Evolutionary conservation across 2,329 filamentous ascomycete species (phyloP).

Genomic region (Coleophoma cylindrospora): DNA sequence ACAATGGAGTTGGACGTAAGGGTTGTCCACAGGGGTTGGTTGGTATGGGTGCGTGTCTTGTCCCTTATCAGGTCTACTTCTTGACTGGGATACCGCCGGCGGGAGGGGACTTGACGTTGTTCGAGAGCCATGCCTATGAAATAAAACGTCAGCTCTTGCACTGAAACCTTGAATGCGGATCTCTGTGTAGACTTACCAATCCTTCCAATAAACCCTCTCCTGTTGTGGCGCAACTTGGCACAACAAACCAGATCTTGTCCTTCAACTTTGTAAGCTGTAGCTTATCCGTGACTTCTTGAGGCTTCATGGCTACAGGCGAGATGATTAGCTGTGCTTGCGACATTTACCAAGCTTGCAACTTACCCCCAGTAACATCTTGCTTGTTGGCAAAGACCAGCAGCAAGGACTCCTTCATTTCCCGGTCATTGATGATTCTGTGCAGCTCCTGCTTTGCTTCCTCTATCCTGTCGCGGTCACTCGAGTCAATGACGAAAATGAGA

Average conservation of each 20-base stretch:
- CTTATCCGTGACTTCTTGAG: conserved; percentile 72
- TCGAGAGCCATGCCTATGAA: conserved; percentile 66
- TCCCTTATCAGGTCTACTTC: conserved; percentile 12
- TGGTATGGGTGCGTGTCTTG: neutral
- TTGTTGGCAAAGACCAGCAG: conserved; percentile 98
- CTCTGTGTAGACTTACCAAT: conserved; percentile 42
- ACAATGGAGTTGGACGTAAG: neutral
- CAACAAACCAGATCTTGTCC: conserved; percentile 81
- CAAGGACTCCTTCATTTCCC: conserved; percentile 94
- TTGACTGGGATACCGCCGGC: conserved; percentile 11
- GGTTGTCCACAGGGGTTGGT: neutral
- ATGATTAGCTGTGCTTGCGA: no score
- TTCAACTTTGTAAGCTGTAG: conserved; percentile 73
- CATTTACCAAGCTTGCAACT: no score
- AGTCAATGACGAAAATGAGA: conserved; percentile 98
- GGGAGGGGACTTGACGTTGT: conserved; percentile 69
- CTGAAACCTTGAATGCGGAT: conserved; percentile 4
- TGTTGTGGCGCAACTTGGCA: conserved; percentile 76
- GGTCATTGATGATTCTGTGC: conserved; percentile 95
- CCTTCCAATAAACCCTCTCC: conserved; percentile 79
- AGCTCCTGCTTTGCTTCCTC: conserved; percentile 91
- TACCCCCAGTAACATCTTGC: conserved; percentile 85
- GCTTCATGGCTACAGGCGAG: conserved; percentile 60
- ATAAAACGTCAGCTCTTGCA: neutral
- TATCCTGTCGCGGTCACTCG: conserved; percentile 84